Evolutionary conservation across 257 asterid species (phyloP), one percentile per base, ranked within the genome.

Genomic region (Solanum bukasovii): DNA sequence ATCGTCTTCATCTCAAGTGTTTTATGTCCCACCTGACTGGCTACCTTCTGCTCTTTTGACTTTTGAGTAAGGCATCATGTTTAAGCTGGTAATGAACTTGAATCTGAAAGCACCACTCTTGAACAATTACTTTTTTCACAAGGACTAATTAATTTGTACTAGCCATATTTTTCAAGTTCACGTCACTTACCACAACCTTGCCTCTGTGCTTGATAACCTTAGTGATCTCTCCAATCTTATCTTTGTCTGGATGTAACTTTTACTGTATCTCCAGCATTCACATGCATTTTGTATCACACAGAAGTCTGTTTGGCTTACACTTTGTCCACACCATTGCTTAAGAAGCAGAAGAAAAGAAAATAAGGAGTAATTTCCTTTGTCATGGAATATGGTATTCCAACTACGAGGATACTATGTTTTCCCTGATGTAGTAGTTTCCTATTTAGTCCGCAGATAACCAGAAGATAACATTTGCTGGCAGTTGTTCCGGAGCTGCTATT

Each of bases 231-330:
- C 98, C 94, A 25, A 94, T 87, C 92, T 94, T 94, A 81, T 98
- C 96, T 87, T 95, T 95, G 91, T 97, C 98, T 98, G 67, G 98
- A 88, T 85, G 95, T 95, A 89, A 96, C 95, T 94, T 97, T 97
- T 31, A 95, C 93, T 8, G 98, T 95, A 83, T 97, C 99, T 61
- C 98, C 98, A 33, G 93, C 89, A 89, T 94, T 96, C 31, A 96
- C 98, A 75, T 97, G 99, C 95, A 96, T 93, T 88, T 97, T 96
- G 61, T 93, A 98, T 42, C 94, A 90, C 88, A 92, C 93, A 0
- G 99, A 42, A 97, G 93, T 88, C 98, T 94, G 97, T 97, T 97
- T 84, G 98, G 95, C 89, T 93, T 96, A 95, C 98, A 96, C 65
- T 96, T 94, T 88, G 94, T 97, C 91, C 98, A 86, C 95, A 98